These are phyloP conservation scores for Calendula officinalis DNA, from an alignment of 129 eudicot genomes.

Conservation along the genomic window DNA sequence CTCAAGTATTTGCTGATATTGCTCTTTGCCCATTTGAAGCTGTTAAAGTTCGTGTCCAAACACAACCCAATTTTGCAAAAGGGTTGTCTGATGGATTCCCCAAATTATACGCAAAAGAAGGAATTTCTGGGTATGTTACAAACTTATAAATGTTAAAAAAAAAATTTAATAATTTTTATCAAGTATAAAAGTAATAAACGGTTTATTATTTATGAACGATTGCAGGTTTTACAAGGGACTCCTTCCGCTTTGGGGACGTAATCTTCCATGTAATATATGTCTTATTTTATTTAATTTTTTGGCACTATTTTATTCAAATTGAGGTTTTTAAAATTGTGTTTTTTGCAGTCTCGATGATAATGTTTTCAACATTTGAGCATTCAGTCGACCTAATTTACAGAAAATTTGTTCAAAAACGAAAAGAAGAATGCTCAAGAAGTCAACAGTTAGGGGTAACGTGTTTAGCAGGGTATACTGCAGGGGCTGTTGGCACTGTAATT, in stretches of 20 bases:
- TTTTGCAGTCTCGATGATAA: conserved; percentile 78
- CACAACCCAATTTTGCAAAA: conserved; percentile 70
- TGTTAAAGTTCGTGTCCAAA: conserved; percentile 80
- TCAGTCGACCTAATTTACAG: conserved; percentile 70
- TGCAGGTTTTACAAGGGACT: conserved; percentile 89
- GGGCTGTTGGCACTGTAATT: conserved; percentile 78
- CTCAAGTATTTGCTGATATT: conserved; percentile 86
- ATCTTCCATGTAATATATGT: conserved; percentile 76
- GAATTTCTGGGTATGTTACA: conserved; percentile 57
- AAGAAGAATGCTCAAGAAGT: conserved; percentile 70
- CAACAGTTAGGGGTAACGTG: conserved; percentile 90
- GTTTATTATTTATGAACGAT: neutral
- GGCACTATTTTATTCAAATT: neutral
- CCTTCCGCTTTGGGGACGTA: conserved; percentile 97
- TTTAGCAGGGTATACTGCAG: conserved; percentile 81
- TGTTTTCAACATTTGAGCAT: conserved; percentile 94
- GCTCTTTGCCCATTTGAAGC: conserved; percentile 96
- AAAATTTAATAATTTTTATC: neutral
- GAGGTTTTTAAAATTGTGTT: neutral
- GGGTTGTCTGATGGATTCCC: conserved; percentile 93
- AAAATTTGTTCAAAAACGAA: conserved; percentile 51
- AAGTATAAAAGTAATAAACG: neutral
- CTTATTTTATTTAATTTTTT: neutral
- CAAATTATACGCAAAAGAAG: conserved; percentile 71
- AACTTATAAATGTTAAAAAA: neutral